Conservation (phyloP, 331 rosid species). For the Prunus yedoensis region DNA sequence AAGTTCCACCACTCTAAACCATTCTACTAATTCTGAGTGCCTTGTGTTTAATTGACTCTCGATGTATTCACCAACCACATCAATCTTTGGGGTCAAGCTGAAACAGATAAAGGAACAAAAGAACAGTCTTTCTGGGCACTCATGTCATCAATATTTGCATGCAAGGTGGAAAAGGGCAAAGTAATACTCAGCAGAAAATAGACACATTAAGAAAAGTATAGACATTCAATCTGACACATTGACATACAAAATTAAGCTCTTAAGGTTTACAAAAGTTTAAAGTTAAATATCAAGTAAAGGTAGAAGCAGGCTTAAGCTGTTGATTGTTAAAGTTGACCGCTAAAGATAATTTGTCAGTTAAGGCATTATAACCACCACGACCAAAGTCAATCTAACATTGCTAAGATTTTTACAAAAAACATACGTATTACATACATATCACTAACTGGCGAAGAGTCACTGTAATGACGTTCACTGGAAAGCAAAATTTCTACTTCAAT, state of each 20-base stretch:
- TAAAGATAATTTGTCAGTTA: not conserved
- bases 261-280: not conserved
- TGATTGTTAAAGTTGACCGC: not conserved
- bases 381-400: not conserved
- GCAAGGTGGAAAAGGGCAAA: not conserved
- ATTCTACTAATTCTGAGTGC: constrained; percentile 50
- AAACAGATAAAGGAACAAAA: constrained; percentile 32
- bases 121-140: constrained; percentile 14
- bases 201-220: constrained; percentile 17
- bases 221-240: constrained; percentile 1
- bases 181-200: not conserved
- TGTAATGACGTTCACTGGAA: constrained; percentile 45
- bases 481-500: constrained; percentile 65
- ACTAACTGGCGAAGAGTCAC: constrained; percentile 48
- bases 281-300: not conserved
- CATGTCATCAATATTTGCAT: constrained; percentile 11
- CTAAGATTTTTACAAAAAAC: not conserved
- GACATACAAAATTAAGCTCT: not conserved
- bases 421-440: constrained; percentile 67
- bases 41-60: constrained; percentile 42
- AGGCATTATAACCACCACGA: not conserved
- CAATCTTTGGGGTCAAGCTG: constrained; percentile 54
- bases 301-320: not conserved
- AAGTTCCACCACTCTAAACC: constrained; percentile 59
- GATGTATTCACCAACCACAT: constrained; percentile 38